phyloP scores from a whole-genome alignment of 768 basidiomycete genomes.

The Lactarius sanguifluus region DNA sequence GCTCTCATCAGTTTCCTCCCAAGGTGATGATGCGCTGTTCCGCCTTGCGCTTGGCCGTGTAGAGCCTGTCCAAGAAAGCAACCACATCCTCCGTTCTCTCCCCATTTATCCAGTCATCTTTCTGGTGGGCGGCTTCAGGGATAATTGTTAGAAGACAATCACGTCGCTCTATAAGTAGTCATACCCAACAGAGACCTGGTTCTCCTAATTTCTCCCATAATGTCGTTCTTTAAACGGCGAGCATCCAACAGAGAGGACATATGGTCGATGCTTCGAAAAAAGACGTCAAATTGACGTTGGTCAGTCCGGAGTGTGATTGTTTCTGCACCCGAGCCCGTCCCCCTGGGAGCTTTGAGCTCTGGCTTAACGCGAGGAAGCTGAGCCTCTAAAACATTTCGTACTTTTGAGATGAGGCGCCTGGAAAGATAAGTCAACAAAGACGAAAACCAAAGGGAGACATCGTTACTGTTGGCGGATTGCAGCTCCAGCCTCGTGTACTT shows the following conservation, averaged over 20 bases:
- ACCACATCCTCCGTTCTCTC: slow-evolving; percentile 83
- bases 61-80: slow-evolving; percentile 83
- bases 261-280: slow-evolving; percentile 79
- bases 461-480: slow-evolving; percentile 67
- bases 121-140: slow-evolving; percentile 71
- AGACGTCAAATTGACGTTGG: slow-evolving; percentile 83
- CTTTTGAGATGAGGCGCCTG: slow-evolving; percentile 85
- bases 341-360: slow-evolving; percentile 41
- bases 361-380: slow-evolving; percentile 61
- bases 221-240: slow-evolving; percentile 85
- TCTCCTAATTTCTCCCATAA: slow-evolving; percentile 85
- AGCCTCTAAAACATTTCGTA: slow-evolving; percentile 79
- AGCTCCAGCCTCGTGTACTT: slow-evolving; percentile 52
- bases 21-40: slow-evolving; percentile 83
- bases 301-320: slow-evolving; percentile 82
- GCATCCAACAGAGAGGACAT: slow-evolving; percentile 87
- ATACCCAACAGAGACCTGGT: slow-evolving; percentile 73
- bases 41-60: slow-evolving; percentile 83
- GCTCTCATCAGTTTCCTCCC: slow-evolving; percentile 65
- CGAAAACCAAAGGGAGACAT: slow-evolving; percentile 41
- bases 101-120: slow-evolving; percentile 86
- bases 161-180: slow-evolving; percentile 18
- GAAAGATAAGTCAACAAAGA: slow-evolving; percentile 19
- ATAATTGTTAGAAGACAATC: neutral
- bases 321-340: slow-evolving; percentile 49